Conservation (phyloP, 495 filamentous ascomycete species). For the Penicillium flavigenum region DNA sequence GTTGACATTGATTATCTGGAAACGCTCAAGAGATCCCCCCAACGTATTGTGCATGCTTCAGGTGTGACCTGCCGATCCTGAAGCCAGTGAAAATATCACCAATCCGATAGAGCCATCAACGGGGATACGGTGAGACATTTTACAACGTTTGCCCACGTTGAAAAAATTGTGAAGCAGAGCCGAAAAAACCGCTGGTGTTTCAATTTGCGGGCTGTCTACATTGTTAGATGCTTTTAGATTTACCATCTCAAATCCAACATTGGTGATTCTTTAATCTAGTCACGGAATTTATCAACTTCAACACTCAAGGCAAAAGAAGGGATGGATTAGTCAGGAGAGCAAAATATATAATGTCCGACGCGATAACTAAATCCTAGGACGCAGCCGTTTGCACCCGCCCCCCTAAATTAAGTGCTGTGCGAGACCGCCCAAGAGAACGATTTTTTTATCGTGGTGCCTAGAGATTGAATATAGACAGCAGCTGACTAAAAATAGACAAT, state of each 20-base stretch:
- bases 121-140: not conserved
- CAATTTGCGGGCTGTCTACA: not conserved
- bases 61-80: not conserved
- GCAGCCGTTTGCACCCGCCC: not conserved
- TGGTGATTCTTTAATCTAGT: too few species aligned
- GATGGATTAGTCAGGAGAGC: too few species aligned
- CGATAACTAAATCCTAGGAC: not conserved
- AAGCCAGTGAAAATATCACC: not conserved
- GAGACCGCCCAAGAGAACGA: not conserved
- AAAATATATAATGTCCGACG: too few species aligned
- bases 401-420: not conserved
- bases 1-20: not conserved
- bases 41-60: not conserved
- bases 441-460: not conserved
- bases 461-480: not conserved
- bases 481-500: not conserved
- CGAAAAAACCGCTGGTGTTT: not conserved
- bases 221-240: too few species aligned
- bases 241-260: too few species aligned
- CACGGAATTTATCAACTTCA: too few species aligned
- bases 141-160: not conserved
- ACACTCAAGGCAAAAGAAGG: too few species aligned
- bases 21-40: not conserved
- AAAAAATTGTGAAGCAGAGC: not conserved
- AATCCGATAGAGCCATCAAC: not conserved